These are phyloP conservation scores for Coemansia sp. DNA, from an alignment of 192 early-diverging fungal genomes.

Conservation along the genomic window DNA sequence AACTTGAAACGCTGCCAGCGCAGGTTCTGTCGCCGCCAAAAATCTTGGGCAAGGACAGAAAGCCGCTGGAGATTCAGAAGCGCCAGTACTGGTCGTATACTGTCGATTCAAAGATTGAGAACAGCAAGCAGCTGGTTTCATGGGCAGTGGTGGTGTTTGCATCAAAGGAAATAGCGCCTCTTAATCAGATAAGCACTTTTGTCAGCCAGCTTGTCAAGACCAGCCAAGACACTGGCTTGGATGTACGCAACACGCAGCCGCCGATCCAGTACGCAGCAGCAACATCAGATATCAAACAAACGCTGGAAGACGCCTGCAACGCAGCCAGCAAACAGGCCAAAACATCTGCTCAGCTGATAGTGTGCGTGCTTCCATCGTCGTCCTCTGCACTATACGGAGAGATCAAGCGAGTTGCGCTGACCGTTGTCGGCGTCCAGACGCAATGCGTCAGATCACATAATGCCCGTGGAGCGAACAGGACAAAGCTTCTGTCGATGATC, in stretches of 20 bases:
- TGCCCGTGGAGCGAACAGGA: constrained; percentile 8
- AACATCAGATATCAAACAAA: neutral
- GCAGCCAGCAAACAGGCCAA: neutral
- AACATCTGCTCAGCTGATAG: constrained; percentile 6
- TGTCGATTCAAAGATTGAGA: neutral
- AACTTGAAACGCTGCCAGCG: constrained; percentile 11
- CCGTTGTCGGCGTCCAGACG: constrained; percentile 51
- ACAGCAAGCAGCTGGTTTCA: constrained; percentile 4
- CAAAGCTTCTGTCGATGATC: constrained; percentile 29
- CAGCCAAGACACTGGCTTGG: constrained; percentile 14
- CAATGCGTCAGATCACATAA: constrained; percentile 51
- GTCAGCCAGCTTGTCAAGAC: constrained; percentile 20
- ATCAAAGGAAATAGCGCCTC: neutral
- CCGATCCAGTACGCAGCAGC: constrained; percentile 9
- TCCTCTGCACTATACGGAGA: constrained; percentile 43
- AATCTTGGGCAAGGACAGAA: neutral
- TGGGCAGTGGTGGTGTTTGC: constrained; percentile 35
- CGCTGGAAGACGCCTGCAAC: neutral
- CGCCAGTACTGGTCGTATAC: neutral
- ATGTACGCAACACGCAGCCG: constrained; percentile 17
- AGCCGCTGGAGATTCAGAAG: neutral
- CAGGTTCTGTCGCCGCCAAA: constrained; percentile 16
- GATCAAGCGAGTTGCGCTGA: constrained; percentile 57
- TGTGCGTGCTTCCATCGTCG: constrained; percentile 30
- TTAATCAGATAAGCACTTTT: constrained; percentile 11